Conservation (phyloP, 2,329 filamentous ascomycete genomes). For the Neurospora sp. region DNA sequence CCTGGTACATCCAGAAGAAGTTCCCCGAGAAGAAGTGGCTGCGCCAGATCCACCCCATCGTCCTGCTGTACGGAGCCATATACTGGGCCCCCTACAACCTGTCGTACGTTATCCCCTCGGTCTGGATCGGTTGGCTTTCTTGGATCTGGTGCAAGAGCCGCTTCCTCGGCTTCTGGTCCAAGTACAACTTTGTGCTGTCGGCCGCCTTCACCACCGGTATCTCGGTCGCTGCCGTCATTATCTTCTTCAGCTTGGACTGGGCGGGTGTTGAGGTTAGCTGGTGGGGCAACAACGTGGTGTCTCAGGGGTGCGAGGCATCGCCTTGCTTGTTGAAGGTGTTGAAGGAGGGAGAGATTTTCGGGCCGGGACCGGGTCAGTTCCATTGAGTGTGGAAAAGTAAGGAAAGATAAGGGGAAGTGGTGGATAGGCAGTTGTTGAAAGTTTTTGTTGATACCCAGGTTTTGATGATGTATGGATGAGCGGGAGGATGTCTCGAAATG, state of each 20-base stretch:
- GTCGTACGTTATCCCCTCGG: constrained; percentile 35
- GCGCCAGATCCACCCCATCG: constrained; percentile 38
- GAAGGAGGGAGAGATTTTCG: constrained; percentile 11
- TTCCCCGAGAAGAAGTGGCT: constrained; percentile 25
- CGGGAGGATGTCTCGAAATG: background rate
- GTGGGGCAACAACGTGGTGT: constrained; percentile 35
- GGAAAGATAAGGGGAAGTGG: background rate
- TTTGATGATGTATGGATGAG: background rate
- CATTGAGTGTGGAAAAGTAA: background rate
- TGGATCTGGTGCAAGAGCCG: constrained; percentile 37
- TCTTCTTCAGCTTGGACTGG: constrained; percentile 42
- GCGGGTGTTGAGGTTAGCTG: constrained; percentile 32
- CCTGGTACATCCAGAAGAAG: constrained; percentile 18
- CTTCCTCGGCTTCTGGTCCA: constrained; percentile 38
- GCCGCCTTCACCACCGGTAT: constrained; percentile 40
- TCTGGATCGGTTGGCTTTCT: constrained; percentile 36
- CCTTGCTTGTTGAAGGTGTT: constrained; percentile 12
- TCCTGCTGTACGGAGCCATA: constrained; percentile 36
- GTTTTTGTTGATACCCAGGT: background rate
- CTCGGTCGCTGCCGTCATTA: constrained; percentile 40
- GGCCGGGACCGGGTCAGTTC: constrained; percentile 1
- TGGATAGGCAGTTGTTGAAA: background rate
- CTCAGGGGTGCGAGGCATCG: constrained; percentile 14
- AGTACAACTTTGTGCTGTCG: constrained; percentile 45
- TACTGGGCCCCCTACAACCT: constrained; percentile 41